Evolutionary conservation across 2,329 filamentous ascomycete species (phyloP).

Genomic region (Akanthomyces lecanii): DNA sequence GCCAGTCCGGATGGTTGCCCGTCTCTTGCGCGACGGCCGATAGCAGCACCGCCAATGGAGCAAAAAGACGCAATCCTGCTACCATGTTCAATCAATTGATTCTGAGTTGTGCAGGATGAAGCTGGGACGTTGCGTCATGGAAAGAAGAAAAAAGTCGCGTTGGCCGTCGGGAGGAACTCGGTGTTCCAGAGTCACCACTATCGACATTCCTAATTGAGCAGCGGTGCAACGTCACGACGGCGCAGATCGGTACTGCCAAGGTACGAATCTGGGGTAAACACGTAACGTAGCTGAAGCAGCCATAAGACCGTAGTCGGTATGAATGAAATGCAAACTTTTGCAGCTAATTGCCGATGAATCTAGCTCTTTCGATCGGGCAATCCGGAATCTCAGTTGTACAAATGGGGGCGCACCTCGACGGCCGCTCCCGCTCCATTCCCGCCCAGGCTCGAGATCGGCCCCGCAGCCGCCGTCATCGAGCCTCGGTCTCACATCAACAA

Average conservation of each 20-base stretch:
- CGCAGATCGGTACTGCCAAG: background rate
- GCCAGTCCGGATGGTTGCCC: constrained; percentile 40
- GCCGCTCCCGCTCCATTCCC: background rate
- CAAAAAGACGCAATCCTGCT: background rate
- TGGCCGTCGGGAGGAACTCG: background rate
- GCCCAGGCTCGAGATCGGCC: background rate
- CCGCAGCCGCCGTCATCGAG: background rate
- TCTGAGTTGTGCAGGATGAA: background rate
- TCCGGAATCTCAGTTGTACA: background rate
- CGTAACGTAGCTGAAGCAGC: background rate
- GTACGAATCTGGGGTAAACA: background rate
- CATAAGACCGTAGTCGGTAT: background rate
- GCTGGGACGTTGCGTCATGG: background rate
- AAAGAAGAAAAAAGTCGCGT: background rate
- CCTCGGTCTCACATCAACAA: background rate
- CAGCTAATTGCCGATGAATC: background rate
- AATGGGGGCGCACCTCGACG: background rate
- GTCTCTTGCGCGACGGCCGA: constrained; percentile 28
- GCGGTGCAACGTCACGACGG: background rate
- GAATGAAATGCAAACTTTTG: background rate
- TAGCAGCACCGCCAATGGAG: background rate
- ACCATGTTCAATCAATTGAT: background rate
- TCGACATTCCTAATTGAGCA: constrained; percentile 2
- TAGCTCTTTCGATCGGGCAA: background rate
- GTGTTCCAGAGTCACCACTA: background rate